Evolutionary conservation across 495 filamentous ascomycete genomes (phyloP).

Genomic region (Lichina pygmaea): DNA sequence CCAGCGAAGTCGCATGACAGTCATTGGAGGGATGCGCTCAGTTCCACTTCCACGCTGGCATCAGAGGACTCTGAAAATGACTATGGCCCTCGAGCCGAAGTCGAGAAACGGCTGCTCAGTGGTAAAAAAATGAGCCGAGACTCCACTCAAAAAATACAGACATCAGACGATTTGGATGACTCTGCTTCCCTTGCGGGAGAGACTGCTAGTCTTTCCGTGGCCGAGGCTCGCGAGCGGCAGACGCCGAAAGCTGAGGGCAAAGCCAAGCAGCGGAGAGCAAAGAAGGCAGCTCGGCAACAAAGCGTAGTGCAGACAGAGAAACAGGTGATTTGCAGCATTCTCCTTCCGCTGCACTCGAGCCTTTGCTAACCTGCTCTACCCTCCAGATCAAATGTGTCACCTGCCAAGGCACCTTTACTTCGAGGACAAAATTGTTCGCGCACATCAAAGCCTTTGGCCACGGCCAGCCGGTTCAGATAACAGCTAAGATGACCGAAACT

Average conservation of each 20-base stretch:
- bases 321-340: too few species aligned
- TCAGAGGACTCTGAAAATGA: slow-evolving; percentile 11
- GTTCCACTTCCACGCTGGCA: not conserved
- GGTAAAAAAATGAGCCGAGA: not conserved
- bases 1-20: not conserved
- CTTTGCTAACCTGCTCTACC: too few species aligned
- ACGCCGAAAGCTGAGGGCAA: slow-evolving; percentile 36
- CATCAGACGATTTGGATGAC: too few species aligned
- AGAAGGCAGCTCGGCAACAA: slow-evolving; percentile 31
- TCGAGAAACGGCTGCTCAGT: slow-evolving; percentile 12
- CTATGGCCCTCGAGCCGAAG: slow-evolving; percentile 19
- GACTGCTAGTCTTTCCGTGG: not conserved
- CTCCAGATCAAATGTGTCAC: slow-evolving; percentile 24
- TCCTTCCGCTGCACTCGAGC: too few species aligned
- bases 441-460: slow-evolving; percentile 42
- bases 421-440: slow-evolving; percentile 42
- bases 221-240: slow-evolving; percentile 4
- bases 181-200: not conserved
- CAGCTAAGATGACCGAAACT: too few species aligned
- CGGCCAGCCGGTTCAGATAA: slow-evolving; percentile 18
- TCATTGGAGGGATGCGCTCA: not conserved
- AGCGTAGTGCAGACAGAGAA: not conserved
- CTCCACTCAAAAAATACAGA: not conserved
- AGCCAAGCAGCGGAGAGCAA: slow-evolving; percentile 69
- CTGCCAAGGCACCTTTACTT: slow-evolving; percentile 34